phyloP scores from a whole-genome alignment of 306 rosid species.

The Bauhinia variegata region DNA sequence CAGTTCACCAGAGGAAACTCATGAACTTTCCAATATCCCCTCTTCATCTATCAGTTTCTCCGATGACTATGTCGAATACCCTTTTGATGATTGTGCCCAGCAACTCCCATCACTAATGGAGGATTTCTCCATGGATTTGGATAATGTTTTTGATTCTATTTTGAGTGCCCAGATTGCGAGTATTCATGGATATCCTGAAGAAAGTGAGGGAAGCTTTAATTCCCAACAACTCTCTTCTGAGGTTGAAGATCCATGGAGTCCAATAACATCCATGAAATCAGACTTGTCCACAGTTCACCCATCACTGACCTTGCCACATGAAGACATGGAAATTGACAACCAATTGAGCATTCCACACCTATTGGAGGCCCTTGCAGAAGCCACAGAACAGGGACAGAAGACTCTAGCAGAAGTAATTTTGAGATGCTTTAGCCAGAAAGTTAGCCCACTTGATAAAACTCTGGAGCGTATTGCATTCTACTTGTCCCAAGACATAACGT shows the following conservation, averaged over 20 bases:
- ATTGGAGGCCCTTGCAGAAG: slow-evolving; percentile 43
- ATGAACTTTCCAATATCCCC: slow-evolving; percentile 15
- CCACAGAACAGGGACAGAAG: slow-evolving; percentile 39
- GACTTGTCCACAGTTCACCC: slow-evolving; percentile 37
- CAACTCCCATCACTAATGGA: too few relatives aligned
- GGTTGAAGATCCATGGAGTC: slow-evolving; percentile 47
- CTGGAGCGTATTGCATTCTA: slow-evolving; percentile 54
- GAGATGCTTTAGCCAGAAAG: slow-evolving; percentile 47
- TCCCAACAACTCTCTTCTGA: slow-evolving; percentile 28
- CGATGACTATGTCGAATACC: slow-evolving; percentile 16
- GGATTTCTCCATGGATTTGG: slow-evolving; percentile 42
- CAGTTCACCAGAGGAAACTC: neutral
- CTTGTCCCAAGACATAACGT: slow-evolving; percentile 37
- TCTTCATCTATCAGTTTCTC: slow-evolving; percentile 27
- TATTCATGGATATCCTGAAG: slow-evolving; percentile 24
- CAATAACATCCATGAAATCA: slow-evolving; percentile 40
- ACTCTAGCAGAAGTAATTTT: slow-evolving; percentile 37
- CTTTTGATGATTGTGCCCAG: slow-evolving; percentile 17
- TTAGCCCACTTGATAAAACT: slow-evolving; percentile 42
- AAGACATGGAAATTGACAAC: slow-evolving; percentile 47
- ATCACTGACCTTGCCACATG: slow-evolving; percentile 40
- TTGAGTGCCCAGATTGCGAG: slow-evolving; percentile 11
- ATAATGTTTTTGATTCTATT: slow-evolving; percentile 32
- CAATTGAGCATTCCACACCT: slow-evolving; percentile 44
- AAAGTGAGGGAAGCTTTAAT: slow-evolving; percentile 44